Conservation (phyloP, 768 basidiomycete species). For the Pulveroboletus sp. region DNA sequence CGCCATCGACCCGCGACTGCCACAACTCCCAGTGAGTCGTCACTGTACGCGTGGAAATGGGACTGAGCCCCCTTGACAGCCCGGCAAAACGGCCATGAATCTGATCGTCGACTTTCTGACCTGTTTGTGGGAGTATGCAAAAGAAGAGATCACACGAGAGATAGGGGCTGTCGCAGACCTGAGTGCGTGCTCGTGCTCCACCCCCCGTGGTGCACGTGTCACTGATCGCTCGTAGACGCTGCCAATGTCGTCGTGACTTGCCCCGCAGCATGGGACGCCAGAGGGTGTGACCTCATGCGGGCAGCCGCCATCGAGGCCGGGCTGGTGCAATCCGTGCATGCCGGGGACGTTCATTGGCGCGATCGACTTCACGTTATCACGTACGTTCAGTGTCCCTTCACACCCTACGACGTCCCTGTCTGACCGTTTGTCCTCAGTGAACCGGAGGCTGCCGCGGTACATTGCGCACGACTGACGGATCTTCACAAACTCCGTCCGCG, state of each 20-base stretch:
- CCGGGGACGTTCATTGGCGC: slow-evolving; percentile 71
- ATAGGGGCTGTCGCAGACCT: slow-evolving; percentile 84
- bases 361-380: slow-evolving; percentile 83
- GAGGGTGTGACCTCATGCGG: slow-evolving; percentile 81
- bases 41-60: neutral
- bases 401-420: neutral
- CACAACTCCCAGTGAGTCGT: slow-evolving; percentile 64
- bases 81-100: slow-evolving; percentile 70
- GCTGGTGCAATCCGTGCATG: slow-evolving; percentile 65
- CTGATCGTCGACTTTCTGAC: slow-evolving; percentile 80
- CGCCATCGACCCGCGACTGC: slow-evolving; percentile 71
- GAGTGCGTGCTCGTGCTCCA: slow-evolving; percentile 42
- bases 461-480: slow-evolving; percentile 77
- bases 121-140: slow-evolving; percentile 83
- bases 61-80: slow-evolving; percentile 34
- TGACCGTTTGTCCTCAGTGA: slow-evolving; percentile 36
- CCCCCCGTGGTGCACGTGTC: neutral
- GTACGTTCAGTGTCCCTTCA: slow-evolving; percentile 26
- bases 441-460: slow-evolving; percentile 86
- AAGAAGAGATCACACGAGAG: slow-evolving; percentile 80
- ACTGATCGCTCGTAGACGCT: slow-evolving; percentile 45
- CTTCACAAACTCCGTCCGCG: slow-evolving; percentile 74
- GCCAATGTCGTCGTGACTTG: slow-evolving; percentile 86
- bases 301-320: slow-evolving; percentile 79
- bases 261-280: slow-evolving; percentile 88